Evolutionary conservation across 441 rosid genomes (phyloP).

Genomic region (Theobroma grandiflorum): DNA sequence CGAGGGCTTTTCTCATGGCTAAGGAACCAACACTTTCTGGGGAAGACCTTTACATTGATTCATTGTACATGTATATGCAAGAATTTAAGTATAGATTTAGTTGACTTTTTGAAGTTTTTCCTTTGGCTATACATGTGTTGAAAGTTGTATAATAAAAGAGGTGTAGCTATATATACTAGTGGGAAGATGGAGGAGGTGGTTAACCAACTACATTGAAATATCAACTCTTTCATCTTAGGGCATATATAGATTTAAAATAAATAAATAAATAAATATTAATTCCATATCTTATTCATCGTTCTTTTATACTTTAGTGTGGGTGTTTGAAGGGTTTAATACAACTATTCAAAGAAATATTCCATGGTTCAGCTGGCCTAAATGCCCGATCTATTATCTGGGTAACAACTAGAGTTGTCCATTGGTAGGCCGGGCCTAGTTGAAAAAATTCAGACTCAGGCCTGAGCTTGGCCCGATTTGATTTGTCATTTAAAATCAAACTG

Average conservation of each 20-base stretch:
- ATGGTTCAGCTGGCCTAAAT: too few relatives aligned
- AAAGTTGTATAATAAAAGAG: constrained; percentile 4
- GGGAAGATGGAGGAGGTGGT: not conserved
- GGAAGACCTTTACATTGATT: not conserved
- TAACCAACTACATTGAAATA: constrained; percentile 12
- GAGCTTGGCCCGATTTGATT: too few relatives aligned
- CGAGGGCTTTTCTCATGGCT: constrained; percentile 11
- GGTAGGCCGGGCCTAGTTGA: too few relatives aligned
- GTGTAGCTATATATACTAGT: not conserved
- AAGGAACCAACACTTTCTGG: not conserved
- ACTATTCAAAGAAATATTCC: too few relatives aligned
- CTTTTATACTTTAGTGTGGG: not conserved
- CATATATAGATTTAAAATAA: not conserved
- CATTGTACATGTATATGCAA: not conserved
- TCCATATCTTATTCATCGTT: not conserved
- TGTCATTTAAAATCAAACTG: too few relatives aligned
- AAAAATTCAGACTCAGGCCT: too few relatives aligned
- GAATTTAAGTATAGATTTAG: not conserved
- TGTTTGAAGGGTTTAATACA: too few relatives aligned
- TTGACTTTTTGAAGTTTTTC: constrained; percentile 15
- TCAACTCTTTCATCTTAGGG: not conserved
- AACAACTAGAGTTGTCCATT: too few relatives aligned
- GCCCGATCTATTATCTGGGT: too few relatives aligned
- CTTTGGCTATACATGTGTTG: constrained; percentile 20
- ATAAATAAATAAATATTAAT: not conserved